These are phyloP conservation scores for Scutellaria barbata DNA, from an alignment of 257 asterid species.

Conservation along the genomic window DNA sequence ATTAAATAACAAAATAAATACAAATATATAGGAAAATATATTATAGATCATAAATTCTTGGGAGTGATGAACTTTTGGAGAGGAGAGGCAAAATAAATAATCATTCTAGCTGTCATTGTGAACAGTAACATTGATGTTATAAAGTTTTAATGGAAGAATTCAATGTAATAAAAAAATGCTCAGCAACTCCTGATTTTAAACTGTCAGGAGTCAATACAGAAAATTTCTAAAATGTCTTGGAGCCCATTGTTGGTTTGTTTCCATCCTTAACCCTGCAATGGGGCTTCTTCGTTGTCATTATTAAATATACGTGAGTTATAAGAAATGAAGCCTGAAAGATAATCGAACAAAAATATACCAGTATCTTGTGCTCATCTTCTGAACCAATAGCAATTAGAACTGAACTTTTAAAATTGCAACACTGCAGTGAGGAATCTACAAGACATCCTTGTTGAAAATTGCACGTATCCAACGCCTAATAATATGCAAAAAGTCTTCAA, in stretches of 20 bases:
- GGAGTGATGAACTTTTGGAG: too few species aligned
- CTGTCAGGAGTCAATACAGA: background rate
- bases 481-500: constrained; percentile 24
- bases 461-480: constrained; percentile 85
- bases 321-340: constrained; percentile 23
- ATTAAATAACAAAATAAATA: too few species aligned
- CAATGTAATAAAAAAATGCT: background rate
- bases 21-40: too few species aligned
- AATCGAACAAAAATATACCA: constrained; percentile 15
- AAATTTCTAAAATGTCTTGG: constrained; percentile 2
- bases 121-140: background rate
- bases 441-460: constrained; percentile 52
- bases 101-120: background rate
- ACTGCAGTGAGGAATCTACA: constrained; percentile 22
- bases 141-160: constrained; percentile 7
- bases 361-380: constrained; percentile 20
- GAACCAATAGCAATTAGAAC: constrained; percentile 12
- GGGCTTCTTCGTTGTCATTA: constrained; percentile 17
- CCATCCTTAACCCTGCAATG: constrained; percentile 36
- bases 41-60: too few species aligned
- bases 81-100: too few species aligned
- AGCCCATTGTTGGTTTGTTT: constrained; percentile 30
- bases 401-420: constrained; percentile 19
- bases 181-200: constrained; percentile 25
- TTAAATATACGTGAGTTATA: background rate